A percentile compares a stretch with the other conserved stretches of the same genome.
Conservation (phyloP, 345 rosid genomes). For the Geranium rotundifolium region DNA sequence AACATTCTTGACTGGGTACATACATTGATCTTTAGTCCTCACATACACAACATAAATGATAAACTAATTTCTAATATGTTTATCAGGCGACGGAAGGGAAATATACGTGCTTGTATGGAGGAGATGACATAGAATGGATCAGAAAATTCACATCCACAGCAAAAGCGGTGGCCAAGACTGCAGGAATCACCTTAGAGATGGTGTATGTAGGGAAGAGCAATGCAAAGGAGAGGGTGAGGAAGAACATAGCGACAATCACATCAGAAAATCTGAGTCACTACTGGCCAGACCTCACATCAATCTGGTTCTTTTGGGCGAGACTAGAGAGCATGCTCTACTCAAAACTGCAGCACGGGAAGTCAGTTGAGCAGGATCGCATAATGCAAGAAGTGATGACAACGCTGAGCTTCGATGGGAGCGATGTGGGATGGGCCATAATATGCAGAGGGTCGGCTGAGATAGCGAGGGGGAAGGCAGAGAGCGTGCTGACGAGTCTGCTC, state of each 20-base stretch:
- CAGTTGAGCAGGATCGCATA: conserved; percentile 30
- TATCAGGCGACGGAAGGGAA: conserved; percentile 24
- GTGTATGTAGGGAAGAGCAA: conserved; percentile 42
- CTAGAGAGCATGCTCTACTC: conserved; percentile 72
- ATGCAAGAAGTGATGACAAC: conserved; percentile 40
- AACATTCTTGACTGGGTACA: neutral
- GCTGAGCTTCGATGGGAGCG: conserved; percentile 56
- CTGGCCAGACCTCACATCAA: conserved; percentile 18
- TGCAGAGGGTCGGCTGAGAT: conserved; percentile 17
- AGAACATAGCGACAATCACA: conserved; percentile 13
- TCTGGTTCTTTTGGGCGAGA: conserved; percentile 48
- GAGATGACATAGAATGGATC: conserved; percentile 52
- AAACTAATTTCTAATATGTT: no score
- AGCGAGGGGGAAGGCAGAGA: conserved; percentile 30
- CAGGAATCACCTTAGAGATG: conserved; percentile 30
- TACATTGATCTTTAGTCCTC: neutral
- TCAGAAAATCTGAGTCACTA: conserved; percentile 21
- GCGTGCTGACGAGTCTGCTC: conserved; percentile 10
- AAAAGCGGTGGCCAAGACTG: conserved; percentile 21
- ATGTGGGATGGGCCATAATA: conserved; percentile 49
- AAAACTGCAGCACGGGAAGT: conserved; percentile 23
- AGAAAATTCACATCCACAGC: conserved; percentile 25
- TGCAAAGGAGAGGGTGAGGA: conserved; percentile 21
- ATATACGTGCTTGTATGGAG: conserved; percentile 44
- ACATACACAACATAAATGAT: no score